Evolutionary conservation across 1,284 basidiomycete genomes (phyloP), one percentile per base, ranked within the genome.

Genomic region (Sporisorium scitamineum): DNA sequence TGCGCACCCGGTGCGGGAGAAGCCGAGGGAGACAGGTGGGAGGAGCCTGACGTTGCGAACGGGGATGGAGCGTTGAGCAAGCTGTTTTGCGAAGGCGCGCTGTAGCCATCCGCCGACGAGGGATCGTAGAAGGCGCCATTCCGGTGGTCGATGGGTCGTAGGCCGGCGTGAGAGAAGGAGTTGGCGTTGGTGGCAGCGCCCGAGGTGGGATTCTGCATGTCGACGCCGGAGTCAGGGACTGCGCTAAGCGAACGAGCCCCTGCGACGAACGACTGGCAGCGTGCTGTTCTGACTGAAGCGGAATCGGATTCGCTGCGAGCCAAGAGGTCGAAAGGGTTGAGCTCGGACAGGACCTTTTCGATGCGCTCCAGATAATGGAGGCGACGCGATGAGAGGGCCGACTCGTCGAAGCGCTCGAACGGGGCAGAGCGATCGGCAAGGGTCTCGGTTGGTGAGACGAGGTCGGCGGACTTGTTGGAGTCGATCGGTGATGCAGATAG

Each of bases 81-180:
- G 63, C 53, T 55, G 54, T 24, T 61, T 37, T 70, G 63, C 13
- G 57, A 51, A 1, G 72, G 68, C 13, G 61, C 74, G 24, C 61
- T 66, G 66, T 76, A 76, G 50, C 74, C 74, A 60, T 76, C 74
- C 0, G 74, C 74, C 5, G 74, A 76, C 3, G 65, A 69, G 5
- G 74, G 74, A 47, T 76, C 74, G 55, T 76, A 76, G 54, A 72
- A 76, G 18, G 68, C 61, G 10, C 51, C 52, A 34, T 60, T 34
- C 27, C 61, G 50, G 9, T 44, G 18, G 18, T 32, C 26, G 20
- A 60, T 56, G 14, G 51, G 56, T 22, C 26, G 47, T 2, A 42
- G 11, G 5, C 54, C 45, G 14, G 47, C 54, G 24, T 56, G 57
- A 13, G 56, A 50, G 37, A 42, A 44, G 13, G 32, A 44, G 11